Base-by-base conservation (phyloP, 1,284 basidiomycete species). In the Papiliotrema laurentii region DNA sequence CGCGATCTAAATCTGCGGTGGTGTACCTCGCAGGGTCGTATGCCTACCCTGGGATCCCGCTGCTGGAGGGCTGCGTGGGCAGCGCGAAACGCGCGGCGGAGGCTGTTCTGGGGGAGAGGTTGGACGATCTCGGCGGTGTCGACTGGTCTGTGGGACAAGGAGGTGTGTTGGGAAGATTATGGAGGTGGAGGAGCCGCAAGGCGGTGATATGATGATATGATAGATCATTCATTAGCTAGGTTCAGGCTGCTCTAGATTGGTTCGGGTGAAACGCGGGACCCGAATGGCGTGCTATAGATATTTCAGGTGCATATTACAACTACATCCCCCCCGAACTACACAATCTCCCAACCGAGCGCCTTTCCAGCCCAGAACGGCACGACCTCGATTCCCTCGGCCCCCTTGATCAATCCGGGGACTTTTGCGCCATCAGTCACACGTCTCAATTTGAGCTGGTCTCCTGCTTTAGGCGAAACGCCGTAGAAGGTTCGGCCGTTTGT, bases 331-430 rank as follows among this genome's bases (percentile, higher is more conserved):
- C 11, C 26, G 16, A 52, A 50, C 45, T 55, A 39, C 6, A 58
- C 78, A 59, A 97, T 84, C 74, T 84, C 80, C 94, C 93, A 98
- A 16, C 77, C 78, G 27, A 98, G 75, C 55, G 80, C 75, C 71
- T 84, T 87, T 21, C 92, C 94, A 2, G 88, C 85, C 87, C 88
- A 91, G 76, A 98, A 98, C 2, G 94, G 89, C 22, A 89, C 81
- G 1, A 97, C 83, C 50, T 77, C 80, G 19, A 82, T 77, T 22
- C 79, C 78, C 22, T 77, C 79, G 35, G 68, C 66, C 65, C 83
- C 85, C 33, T 79, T 55, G 36, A 69, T 65, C 33, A 64, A 77
- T 45, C 81, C 77, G 1, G 87, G 77, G 7, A 79, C 72, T 46
- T 73, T 77, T n/a, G 69, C 25, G 45, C 46, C 35, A 37, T 39